Base-by-base conservation (phyloP, 108 stramenopile genomes). In the Pseudonitzschia pungens region DNA sequence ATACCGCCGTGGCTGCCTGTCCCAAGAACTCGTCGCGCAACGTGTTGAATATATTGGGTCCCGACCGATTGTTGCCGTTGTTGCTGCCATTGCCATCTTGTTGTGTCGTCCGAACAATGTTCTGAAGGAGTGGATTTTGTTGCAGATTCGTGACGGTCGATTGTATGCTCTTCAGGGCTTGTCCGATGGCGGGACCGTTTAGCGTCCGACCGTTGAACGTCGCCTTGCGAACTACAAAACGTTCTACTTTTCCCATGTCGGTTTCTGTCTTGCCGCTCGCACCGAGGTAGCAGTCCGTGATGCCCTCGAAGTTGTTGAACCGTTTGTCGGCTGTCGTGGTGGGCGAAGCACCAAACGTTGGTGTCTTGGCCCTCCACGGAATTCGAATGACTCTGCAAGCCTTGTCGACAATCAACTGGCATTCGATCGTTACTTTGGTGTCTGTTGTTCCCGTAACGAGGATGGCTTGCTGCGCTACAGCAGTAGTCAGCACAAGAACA, bases 401-500 rank as follows among this genome's bases (percentile, higher is more conserved):
- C 11, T 69, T 32, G 45, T 70, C 69, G 29, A 74, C 4, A 20
- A 74, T 36, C n/a, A 74, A 22, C 48, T 70, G 68, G 52, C 69
- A 69, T 11, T 70, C 52, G 16, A 69, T 53, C 12, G 27, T 31
- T 4, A 65, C 40, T n/a, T 20, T 22, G 33, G 32, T 59, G 21
- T 21, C n/a, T 2, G 12, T 29, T 14, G 40, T 32, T 2, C 75
- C 68, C 18, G 58, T 20, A 4, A 40, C 42, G 11, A 42, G 31
- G 18, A 77, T 42, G 33, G 68, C 63, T 33, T 66, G 64, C 52
- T 52, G 59, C 2, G 80, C 75, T 6, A 74, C 70, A 21, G 69
- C 28, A 1, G 73, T 74, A 11, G 68, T 63, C 56, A 74, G 29
- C 27, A 81, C 80, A 8, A 81, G 70, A 11, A 74, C 74, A 31